Percentiles rank a stretch among this genome's conserved stretches.
phyloP scores from a whole-genome alignment of 768 basidiomycete species.

The Tulasnella sp. region DNA sequence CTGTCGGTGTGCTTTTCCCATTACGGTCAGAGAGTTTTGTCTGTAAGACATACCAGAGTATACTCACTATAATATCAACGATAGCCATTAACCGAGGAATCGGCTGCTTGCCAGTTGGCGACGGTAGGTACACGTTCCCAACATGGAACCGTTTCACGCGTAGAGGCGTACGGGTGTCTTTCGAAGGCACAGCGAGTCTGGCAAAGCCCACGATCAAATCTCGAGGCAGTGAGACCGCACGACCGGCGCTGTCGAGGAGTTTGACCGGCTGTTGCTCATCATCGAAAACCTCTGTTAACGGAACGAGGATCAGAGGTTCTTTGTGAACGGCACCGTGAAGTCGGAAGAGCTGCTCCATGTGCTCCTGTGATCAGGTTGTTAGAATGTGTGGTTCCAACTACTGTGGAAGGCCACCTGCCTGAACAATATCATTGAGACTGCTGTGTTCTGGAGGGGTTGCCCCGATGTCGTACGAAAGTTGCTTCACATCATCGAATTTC shows the following conservation, averaged over 20 bases:
- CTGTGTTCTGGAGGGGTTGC: constrained; percentile 27
- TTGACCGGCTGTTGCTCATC: constrained; percentile 66
- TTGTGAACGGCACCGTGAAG: constrained; percentile 89
- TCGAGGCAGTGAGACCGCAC: constrained; percentile 75
- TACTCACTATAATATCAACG: constrained; percentile 31
- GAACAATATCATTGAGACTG: constrained; percentile 31
- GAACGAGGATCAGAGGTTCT: constrained; percentile 84
- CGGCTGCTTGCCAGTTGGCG: constrained; percentile 32
- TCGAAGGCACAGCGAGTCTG: constrained; percentile 72
- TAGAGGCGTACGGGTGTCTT: constrained; percentile 54
- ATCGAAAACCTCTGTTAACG: constrained; percentile 51
- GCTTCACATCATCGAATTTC: constrained; percentile 32
- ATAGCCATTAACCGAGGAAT: constrained; percentile 26
- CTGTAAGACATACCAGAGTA: background rate
- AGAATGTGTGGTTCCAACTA: background rate
- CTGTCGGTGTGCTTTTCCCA: constrained; percentile 27
- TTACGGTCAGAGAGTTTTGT: constrained; percentile 24
- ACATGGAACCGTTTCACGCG: constrained; percentile 78
- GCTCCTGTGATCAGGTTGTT: constrained; percentile 65
- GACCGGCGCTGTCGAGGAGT: constrained; percentile 76
- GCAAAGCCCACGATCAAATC: constrained; percentile 78
- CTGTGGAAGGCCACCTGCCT: background rate
- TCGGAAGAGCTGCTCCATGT: constrained; percentile 74
- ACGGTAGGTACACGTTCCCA: constrained; percentile 66
- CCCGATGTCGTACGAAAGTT: constrained; percentile 33